phyloP scores from a whole-genome alignment of 805 yeast species.

The Pichia sporocuriosa region DNA sequence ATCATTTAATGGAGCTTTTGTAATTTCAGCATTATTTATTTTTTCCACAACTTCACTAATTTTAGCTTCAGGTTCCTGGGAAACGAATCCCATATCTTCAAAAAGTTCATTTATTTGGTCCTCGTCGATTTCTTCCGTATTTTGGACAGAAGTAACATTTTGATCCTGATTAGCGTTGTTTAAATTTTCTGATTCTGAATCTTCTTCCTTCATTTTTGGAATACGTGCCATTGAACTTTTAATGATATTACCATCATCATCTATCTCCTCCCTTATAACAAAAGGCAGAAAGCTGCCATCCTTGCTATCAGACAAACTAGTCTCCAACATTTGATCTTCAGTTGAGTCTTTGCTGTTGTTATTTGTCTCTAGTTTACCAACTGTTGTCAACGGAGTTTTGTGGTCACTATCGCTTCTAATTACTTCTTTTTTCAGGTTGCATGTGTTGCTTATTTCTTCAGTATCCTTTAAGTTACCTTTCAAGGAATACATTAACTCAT shows the following conservation, averaged over 20 bases:
- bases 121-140: constrained; percentile 19
- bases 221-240: constrained; percentile 33
- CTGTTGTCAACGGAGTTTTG: not conserved
- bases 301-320: too few relatives aligned
- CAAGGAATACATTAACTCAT: constrained; percentile 1
- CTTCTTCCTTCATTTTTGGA: constrained; percentile 16
- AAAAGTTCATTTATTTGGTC: constrained; percentile 29
- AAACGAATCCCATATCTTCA: constrained; percentile 33
- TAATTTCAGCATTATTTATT: not conserved
- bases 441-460: too few relatives aligned
- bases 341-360: not conserved
- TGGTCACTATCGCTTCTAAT: not conserved
- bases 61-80: not conserved
- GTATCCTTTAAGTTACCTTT: too few relatives aligned
- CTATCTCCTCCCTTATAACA: constrained; percentile 74
- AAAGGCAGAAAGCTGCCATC: constrained; percentile 31
- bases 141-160: not conserved
- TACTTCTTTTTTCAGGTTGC: too few relatives aligned
- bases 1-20: constrained; percentile 4
- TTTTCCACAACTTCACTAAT: constrained; percentile 1
- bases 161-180: too few relatives aligned
- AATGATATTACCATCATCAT: constrained; percentile 68
- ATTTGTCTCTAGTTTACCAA: not conserved
- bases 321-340: too few relatives aligned
- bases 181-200: not conserved